Percentiles rank a stretch among this genome's conserved stretches.
Conservation (phyloP, 163 green algal species). For the Scenedesmus sp. region DNA sequence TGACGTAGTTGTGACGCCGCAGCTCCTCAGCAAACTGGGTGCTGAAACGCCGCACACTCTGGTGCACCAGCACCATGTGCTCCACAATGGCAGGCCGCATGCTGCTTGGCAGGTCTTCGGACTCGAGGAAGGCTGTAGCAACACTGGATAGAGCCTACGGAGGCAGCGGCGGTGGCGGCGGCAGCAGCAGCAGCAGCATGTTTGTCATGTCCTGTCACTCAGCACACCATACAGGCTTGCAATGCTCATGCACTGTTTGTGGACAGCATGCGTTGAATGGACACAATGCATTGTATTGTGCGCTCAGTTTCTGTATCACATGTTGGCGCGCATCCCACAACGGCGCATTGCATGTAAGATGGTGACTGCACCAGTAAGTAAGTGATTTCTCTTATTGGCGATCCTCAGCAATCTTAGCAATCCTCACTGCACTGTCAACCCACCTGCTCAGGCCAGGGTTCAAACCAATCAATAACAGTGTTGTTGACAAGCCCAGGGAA, state of each 20-base stretch:
- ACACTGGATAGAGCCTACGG: slow-evolving; percentile 79
- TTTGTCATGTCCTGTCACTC: not conserved
- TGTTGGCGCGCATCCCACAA: too few relatives aligned
- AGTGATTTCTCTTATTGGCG: too few relatives aligned
- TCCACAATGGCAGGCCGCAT: slow-evolving; percentile 77
- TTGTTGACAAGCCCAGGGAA: slow-evolving; percentile 94
- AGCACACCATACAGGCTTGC: too few relatives aligned
- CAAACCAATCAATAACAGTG: slow-evolving; percentile 95
- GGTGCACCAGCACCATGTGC: slow-evolving; percentile 93
- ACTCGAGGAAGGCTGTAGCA: slow-evolving; percentile 81
- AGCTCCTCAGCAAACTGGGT: slow-evolving; percentile 80
- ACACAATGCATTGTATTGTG: too few relatives aligned
- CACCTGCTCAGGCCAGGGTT: slow-evolving; percentile 88
- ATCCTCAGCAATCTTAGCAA: not conserved
- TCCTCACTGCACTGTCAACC: not conserved
- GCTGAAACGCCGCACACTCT: slow-evolving; percentile 82
- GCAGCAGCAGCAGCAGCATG: not conserved
- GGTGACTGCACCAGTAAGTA: too few relatives aligned
- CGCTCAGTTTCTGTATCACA: too few relatives aligned
- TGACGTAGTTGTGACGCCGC: slow-evolving; percentile 91
- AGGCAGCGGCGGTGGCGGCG: not conserved
- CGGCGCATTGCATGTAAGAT: too few relatives aligned
- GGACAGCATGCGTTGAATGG: too few relatives aligned
- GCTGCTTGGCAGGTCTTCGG: slow-evolving; percentile 72
- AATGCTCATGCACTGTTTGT: too few relatives aligned